Percentiles rank a stretch among this genome's conserved stretches.
phyloP scores from a whole-genome alignment of 1,284 basidiomycete species.

The Leccinum fallax region DNA sequence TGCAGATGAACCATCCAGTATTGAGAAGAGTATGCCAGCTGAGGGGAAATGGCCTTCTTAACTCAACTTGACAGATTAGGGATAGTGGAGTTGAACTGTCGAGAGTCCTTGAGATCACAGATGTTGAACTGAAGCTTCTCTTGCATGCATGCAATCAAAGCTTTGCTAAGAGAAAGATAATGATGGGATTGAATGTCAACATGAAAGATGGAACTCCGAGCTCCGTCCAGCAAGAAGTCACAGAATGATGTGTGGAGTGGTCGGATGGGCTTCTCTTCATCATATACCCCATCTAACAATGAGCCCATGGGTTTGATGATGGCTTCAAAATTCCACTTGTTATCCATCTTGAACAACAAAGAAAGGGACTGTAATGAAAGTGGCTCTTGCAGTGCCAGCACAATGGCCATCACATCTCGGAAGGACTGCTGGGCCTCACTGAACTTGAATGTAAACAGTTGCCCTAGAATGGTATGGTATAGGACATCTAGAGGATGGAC shows the following conservation, averaged over 20 bases:
- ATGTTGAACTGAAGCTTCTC: not conserved
- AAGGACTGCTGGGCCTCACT: not conserved
- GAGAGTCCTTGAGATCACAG: not conserved
- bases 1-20: not conserved
- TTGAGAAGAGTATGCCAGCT: not conserved
- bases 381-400: not conserved
- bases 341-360: not conserved
- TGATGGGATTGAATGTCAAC: not conserved
- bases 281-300: not conserved
- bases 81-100: not conserved
- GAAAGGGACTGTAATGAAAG: not conserved
- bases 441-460: not conserved
- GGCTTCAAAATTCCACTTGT: not conserved
- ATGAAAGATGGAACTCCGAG: not conserved
- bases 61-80: not conserved
- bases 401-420: not conserved
- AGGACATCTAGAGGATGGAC: not conserved
- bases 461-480: not conserved
- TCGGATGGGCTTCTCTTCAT: not conserved
- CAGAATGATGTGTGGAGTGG: not conserved
- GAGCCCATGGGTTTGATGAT: not conserved
- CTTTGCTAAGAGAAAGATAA: not conserved
- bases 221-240: not conserved
- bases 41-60: not conserved
- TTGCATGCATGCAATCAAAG: not conserved